A percentile compares a stretch with the other conserved stretches of the same genome.
These are phyloP conservation scores for Chlamydomonas sphaeroides DNA, from an alignment of 139 green algal species.

Conservation along the genomic window DNA sequence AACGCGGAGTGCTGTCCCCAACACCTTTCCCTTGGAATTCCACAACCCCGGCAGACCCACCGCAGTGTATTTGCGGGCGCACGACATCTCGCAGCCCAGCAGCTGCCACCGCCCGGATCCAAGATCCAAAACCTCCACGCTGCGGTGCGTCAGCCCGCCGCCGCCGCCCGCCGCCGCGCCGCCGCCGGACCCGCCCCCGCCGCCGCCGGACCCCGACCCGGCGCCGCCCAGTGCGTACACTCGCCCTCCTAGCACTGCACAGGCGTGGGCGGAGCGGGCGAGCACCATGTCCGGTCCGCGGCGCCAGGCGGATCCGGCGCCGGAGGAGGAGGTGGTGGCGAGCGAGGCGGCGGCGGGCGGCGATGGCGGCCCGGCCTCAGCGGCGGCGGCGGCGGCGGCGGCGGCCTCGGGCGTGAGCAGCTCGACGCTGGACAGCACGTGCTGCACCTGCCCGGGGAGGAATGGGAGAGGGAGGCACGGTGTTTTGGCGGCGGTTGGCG, in stretches of 20 bases:
- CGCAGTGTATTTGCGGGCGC: conserved; percentile 69
- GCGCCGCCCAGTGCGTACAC: conserved; percentile 73
- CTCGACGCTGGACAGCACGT: conserved; percentile 24
- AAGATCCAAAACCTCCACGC: conserved; percentile 62
- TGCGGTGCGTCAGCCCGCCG: conserved; percentile 28
- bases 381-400: not conserved
- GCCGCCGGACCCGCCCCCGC: conserved; percentile 29
- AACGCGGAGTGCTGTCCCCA: no score
- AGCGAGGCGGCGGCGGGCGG: not conserved
- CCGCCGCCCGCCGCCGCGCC: conserved; percentile 46
- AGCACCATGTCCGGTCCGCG: conserved; percentile 47
- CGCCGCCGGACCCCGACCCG: not conserved
- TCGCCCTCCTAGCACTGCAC: conserved; percentile 40
- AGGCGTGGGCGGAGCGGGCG: conserved; percentile 57
- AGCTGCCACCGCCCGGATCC: conserved; percentile 57
- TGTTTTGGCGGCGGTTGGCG: no score
- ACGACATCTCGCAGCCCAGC: conserved; percentile 43
- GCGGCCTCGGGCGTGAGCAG: not conserved
- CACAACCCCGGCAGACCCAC: no score
- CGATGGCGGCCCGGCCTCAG: not conserved
- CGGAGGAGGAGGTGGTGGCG: not conserved
- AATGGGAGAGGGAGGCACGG: no score
- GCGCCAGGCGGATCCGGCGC: conserved; percentile 40
- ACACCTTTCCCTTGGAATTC: no score
- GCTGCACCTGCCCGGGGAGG: conserved; percentile 45